Base-by-base conservation (phyloP, 73 alveolate species). In the Paramecium sonneborni region DNA sequence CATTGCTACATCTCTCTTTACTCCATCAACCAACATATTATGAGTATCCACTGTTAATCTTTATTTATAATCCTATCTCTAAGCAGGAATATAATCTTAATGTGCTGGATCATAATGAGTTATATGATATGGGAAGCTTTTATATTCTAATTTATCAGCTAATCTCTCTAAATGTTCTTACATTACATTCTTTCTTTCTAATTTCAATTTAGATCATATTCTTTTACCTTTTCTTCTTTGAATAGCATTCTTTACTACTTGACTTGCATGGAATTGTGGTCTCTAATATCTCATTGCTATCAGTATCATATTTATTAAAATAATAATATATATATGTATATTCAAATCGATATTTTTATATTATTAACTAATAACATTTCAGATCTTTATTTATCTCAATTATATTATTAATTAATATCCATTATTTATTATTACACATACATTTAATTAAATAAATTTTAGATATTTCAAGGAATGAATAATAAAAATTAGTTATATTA, bases 1-100 rank as follows among this genome's bases (percentile, higher is more conserved):
- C 92, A 55, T 52, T 28, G 55, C 44, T 23, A 55, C 70, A 69
- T 85, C 76, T 55, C 85, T 48, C 85, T 85, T 85, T 48, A 85
- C 44, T 14, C 58, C 85, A 56, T 85, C 92, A 41, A 85, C 58
- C 62, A 85, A 69, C 55, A 43, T 48, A 32, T 85, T 85, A 82
- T 85, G 92, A 5, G 37, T 62, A n/a, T 62, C 84, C 43, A 62
- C 84, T 23, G 37, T 14, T 14, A 62, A 26, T 62, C 84, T 62
- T 20, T 23, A 12, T 26, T 62, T 23, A n/a, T 62, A 62, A 62
- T 62, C 84, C 46, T 62, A 5, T 62, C 84, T 62, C 39, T 62
- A 20, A 26, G 84, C 37, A 15, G 84, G 84, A 62, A 62, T 62
- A n/a, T 62, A 62, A n/a, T 62, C 84, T 15, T 15, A 5, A 62